A percentile compares a stretch with the other conserved stretches of the same genome.
Conservation (phyloP, 768 basidiomycete species). For the Crepidotus variabilis region DNA sequence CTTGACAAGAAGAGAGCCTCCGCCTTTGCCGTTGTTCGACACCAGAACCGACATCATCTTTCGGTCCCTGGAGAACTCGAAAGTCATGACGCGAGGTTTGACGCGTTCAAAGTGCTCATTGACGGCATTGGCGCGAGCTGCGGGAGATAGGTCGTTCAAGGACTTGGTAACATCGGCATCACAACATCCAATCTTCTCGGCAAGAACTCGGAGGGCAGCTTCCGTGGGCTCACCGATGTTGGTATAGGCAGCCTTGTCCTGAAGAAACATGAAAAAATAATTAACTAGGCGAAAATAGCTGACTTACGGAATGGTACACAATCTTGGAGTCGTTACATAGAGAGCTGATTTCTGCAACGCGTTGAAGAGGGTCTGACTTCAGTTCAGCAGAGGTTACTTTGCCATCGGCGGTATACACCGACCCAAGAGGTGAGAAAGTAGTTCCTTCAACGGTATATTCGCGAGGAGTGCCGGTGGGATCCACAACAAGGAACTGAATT, state of each 20-base stretch:
- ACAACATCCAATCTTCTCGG: constrained; percentile 86
- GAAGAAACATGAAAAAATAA: constrained; percentile 7
- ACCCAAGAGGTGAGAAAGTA: constrained; percentile 85
- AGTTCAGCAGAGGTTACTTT: constrained; percentile 57
- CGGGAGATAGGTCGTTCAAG: constrained; percentile 50
- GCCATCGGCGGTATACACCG: constrained; percentile 63
- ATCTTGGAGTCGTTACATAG: constrained; percentile 94
- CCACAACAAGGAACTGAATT: constrained; percentile 71
- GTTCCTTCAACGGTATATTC: constrained; percentile 88
- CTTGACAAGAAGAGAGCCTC: constrained; percentile 86
- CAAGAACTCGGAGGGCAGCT: constrained; percentile 92
- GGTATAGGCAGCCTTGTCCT: constrained; percentile 78
- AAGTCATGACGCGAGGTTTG: constrained; percentile 83
- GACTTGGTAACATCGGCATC: constrained; percentile 56
- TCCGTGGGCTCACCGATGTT: constrained; percentile 97
- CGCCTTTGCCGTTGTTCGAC: constrained; percentile 50
- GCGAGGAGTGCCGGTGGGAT: constrained; percentile 44
- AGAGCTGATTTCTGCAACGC: constrained; percentile 87
- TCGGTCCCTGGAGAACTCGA: constrained; percentile 97
- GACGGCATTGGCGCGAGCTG: constrained; percentile 74
- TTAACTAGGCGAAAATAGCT: background rate
- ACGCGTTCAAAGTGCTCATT: constrained; percentile 77
- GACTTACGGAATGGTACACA: constrained; percentile 70
- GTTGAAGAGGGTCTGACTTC: constrained; percentile 67
- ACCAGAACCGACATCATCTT: constrained; percentile 99